Evolutionary conservation across 352 stramenopile species (phyloP), one percentile per base, ranked within the genome.

Genomic region (Globisporangium cederbergense): DNA sequence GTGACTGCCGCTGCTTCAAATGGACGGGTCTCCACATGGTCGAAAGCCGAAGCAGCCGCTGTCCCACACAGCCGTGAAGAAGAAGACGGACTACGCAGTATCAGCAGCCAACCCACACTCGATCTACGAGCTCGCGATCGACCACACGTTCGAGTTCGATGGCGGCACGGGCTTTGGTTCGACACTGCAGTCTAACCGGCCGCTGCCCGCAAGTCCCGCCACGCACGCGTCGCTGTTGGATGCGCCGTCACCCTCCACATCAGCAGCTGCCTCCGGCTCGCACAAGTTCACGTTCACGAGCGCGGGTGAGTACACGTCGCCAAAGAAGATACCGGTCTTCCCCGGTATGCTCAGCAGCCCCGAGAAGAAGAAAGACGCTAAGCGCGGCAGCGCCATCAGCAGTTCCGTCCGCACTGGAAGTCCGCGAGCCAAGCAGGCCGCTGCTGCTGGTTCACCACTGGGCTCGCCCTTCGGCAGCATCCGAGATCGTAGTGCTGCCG

Each of bases 311-410:
- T 92, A 90, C 70, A 86, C 76, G 45, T 88, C 83, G 11, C 83
- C 83, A 0, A 92, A 89, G 81, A 92, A 90, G 58, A 79, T 92
- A 22, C 83, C 83, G 0, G 71, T 89, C 43, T 89, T 92, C 47
- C 81, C 83, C 2, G 81, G 83, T 13, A 92, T 77, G 18, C 32
- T 82, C 7, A 68, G 77, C 42, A 91, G 79, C 28, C 83, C 81
- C 0, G 81, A 89, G 61, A 81, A 80, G 34, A 78, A 79, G 50
- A 71, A 70, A 28, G 50, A 76, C 3, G 53, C 18, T 28, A 65
- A 43, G 34, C 50, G 18, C 16, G 28, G 50, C 50, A 16, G 13
- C 13, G 32, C 32, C 32, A 36, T 36, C 32, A 57, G 5, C 34
- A n/a, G 50, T 18, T 28, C 30, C 28, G 40, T 5, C 14, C 30